Evolutionary conservation across 148 eudicot species (phyloP).

Genomic region (Hydrangea macrophylla): DNA sequence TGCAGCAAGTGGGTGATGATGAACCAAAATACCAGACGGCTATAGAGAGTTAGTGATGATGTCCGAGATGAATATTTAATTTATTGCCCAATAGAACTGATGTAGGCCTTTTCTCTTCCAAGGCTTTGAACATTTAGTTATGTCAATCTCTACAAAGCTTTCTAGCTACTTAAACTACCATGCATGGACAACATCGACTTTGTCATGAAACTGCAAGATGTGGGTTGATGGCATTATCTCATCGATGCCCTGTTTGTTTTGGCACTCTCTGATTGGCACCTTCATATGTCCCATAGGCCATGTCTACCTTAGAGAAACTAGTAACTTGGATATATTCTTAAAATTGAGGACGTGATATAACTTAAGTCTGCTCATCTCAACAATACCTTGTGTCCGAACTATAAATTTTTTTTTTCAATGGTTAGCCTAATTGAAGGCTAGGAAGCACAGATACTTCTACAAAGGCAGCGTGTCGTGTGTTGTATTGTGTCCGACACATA

Average conservation of each 20-base stretch:
- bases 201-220: not conserved
- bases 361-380: not conserved
- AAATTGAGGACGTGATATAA: not conserved
- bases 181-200: not conserved
- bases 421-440: too few relatives aligned
- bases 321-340: not conserved
- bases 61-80: constrained; percentile 63
- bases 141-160: too few relatives aligned
- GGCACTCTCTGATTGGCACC: too few relatives aligned
- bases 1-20: constrained; percentile 98
- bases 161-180: not conserved
- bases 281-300: too few relatives aligned
- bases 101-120: constrained; percentile 41
- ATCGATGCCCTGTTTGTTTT: too few relatives aligned
- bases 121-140: too few relatives aligned
- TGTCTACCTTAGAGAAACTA: too few relatives aligned
- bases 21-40: constrained; percentile 87
- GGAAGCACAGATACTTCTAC: too few relatives aligned
- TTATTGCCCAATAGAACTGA: constrained; percentile 59
- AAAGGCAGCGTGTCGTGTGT: too few relatives aligned
- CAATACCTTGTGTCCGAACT: not conserved
- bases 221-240: too few relatives aligned
- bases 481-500: too few relatives aligned
- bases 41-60: constrained; percentile 74
- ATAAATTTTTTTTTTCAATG: too few relatives aligned